Evolutionary conservation across 169 alveolate genomes (phyloP).

Genomic region (Plasmodium inui): DNA sequence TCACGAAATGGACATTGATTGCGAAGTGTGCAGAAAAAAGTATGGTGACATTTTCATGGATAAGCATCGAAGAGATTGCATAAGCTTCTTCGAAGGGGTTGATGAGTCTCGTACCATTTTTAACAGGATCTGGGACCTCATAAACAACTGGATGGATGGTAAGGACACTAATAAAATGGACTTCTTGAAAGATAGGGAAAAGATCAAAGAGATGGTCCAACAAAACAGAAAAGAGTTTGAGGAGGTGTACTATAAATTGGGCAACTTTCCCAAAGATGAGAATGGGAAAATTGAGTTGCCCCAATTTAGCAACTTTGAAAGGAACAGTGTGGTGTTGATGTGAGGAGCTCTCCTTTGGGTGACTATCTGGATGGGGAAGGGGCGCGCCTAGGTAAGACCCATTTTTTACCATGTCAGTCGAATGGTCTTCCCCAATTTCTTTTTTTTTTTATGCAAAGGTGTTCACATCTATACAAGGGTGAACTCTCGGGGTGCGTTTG

Average conservation of each 20-base stretch:
- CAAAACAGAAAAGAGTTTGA: slow-evolving; percentile 23
- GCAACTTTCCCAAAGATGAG: slow-evolving; percentile 41
- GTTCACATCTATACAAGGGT: not conserved
- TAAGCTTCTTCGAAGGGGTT: slow-evolving; percentile 47
- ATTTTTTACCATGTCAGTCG: not conserved
- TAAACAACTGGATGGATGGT: slow-evolving; percentile 57
- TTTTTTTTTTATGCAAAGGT: not conserved
- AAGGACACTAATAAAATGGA: slow-evolving; percentile 41
- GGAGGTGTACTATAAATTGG: slow-evolving; percentile 39
- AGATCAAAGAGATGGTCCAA: not conserved
- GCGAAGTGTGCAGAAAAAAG: slow-evolving; percentile 44
- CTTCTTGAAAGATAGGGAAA: not conserved
- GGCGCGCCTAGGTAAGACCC: not conserved
- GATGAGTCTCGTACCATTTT: slow-evolving; percentile 47
- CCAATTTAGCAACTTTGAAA: slow-evolving; percentile 6
- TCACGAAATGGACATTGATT: slow-evolving; percentile 42
- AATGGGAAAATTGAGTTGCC: slow-evolving; percentile 66
- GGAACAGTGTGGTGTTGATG: slow-evolving; percentile 10
- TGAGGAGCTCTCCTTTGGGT: not conserved
- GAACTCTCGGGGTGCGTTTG: not conserved
- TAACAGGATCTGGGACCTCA: slow-evolving; percentile 20
- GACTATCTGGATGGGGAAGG: not conserved
- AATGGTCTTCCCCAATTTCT: not conserved
- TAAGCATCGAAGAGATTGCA: slow-evolving; percentile 17
- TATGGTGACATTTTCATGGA: slow-evolving; percentile 73